Percentiles rank a stretch among this genome's conserved stretches.
These are phyloP conservation scores for Aspergillus baeticus DNA, from an alignment of 495 filamentous ascomycete genomes.

Conservation along the genomic window DNA sequence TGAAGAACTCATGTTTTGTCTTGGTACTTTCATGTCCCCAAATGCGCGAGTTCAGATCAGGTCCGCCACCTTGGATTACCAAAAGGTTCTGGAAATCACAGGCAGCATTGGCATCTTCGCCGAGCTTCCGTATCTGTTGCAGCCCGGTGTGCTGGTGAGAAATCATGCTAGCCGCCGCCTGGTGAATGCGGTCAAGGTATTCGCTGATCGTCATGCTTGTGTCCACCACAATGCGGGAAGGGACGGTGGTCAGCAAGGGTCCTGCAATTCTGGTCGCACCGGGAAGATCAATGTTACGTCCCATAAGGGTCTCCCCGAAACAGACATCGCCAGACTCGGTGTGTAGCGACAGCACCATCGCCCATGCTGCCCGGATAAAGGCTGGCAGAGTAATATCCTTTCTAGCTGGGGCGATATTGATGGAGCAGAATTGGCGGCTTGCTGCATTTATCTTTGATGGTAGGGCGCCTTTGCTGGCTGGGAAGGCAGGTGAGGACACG, in stretches of 20 bases:
- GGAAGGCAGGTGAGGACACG: constrained; percentile 23
- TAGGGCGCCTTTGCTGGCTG: constrained; percentile 26
- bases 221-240: constrained; percentile 44
- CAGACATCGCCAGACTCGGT: constrained; percentile 48
- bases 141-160: constrained; percentile 47
- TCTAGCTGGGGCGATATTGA: constrained; percentile 20
- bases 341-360: constrained; percentile 43
- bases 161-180: constrained; percentile 45
- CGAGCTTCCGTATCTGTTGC: constrained; percentile 38
- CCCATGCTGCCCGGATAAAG: constrained; percentile 54
- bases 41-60: constrained; percentile 27
- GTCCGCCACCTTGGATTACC: constrained; percentile 47
- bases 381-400: constrained; percentile 36
- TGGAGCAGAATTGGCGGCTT: constrained; percentile 28
- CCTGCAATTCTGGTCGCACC: constrained; percentile 52
- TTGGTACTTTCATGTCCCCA: constrained; percentile 47
- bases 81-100: constrained; percentile 65
- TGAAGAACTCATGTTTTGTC: constrained; percentile 44
- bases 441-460: constrained; percentile 26
- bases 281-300: constrained; percentile 49
- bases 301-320: constrained; percentile 54
- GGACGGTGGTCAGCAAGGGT: constrained; percentile 53
- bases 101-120: constrained; percentile 37
- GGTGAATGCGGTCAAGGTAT: constrained; percentile 43
- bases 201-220: constrained; percentile 29